These are phyloP conservation scores for Russula lepida DNA, from an alignment of 768 basidiomycete species.

Conservation along the genomic window DNA sequence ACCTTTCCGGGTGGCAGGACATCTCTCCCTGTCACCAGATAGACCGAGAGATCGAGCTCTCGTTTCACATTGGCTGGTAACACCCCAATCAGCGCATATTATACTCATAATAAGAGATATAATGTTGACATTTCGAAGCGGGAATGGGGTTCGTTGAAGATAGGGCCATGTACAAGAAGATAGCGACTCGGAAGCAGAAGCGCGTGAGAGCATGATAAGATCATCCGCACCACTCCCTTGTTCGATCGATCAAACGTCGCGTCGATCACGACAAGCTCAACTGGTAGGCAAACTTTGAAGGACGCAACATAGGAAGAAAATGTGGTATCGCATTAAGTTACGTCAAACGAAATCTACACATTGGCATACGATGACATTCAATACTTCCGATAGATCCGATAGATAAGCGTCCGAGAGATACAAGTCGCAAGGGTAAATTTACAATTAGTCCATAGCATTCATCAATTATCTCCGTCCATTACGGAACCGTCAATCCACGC, in stretches of 20 bases:
- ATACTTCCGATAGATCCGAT: too few species aligned
- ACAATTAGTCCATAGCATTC: neutral
- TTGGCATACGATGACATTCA: neutral
- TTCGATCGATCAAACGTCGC: too few species aligned
- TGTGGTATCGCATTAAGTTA: neutral
- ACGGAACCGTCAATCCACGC: neutral
- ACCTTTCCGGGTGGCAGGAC: conserved; percentile 74
- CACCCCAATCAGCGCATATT: neutral
- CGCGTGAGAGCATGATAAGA: too few species aligned
- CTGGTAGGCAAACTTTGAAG: too few species aligned
- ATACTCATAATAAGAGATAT: neutral
- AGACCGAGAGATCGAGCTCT: conserved; percentile 60
- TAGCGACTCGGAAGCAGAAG: too few species aligned
- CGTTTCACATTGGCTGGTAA: neutral
- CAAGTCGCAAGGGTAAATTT: neutral
- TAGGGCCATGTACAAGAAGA: too few species aligned
- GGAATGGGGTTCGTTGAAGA: neutral
- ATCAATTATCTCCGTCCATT: neutral
- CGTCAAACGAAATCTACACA: neutral
- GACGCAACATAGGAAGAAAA: neutral
- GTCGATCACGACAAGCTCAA: too few species aligned
- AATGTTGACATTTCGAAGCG: neutral
- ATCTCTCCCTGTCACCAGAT: conserved; percentile 79
- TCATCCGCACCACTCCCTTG: too few species aligned
- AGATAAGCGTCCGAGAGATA: neutral